These are phyloP conservation scores for Pichia exigua DNA, from an alignment of 805 yeast species.

Conservation along the genomic window DNA sequence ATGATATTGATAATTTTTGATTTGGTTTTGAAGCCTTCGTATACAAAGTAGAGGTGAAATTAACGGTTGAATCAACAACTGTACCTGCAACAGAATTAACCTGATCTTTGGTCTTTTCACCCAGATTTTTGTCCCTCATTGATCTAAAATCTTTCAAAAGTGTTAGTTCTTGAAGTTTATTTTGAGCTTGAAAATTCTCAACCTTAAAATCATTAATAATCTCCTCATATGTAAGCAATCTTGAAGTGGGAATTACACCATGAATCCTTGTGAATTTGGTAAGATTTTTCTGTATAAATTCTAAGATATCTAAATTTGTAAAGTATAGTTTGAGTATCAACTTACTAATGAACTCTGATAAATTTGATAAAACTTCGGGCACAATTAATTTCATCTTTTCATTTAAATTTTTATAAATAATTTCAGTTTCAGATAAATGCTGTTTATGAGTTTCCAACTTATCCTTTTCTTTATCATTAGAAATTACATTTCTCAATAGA, in stretches of 20 bases:
- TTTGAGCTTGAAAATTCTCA: slow-evolving; percentile 28
- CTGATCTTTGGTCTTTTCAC: slow-evolving; percentile 23
- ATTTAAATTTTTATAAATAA: slow-evolving; percentile 31
- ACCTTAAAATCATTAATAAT: slow-evolving; percentile 34
- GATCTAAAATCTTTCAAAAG: slow-evolving; percentile 31
- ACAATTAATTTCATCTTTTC: slow-evolving; percentile 33
- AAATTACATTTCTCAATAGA: slow-evolving; percentile 19
- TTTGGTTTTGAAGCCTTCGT: slow-evolving; percentile 28
- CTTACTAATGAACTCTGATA: slow-evolving; percentile 43
- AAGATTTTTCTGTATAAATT: slow-evolving; percentile 27
- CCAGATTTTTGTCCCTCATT: slow-evolving; percentile 30
- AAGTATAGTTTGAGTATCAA: slow-evolving; percentile 32
- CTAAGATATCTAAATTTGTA: slow-evolving; percentile 31
- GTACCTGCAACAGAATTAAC: slow-evolving; percentile 21
- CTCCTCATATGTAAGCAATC: slow-evolving; percentile 21
- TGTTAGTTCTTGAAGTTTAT: slow-evolving; percentile 33
- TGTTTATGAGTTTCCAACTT: slow-evolving; percentile 28
- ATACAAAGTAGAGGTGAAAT: slow-evolving; percentile 24
- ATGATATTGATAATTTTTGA: slow-evolving; percentile 17
- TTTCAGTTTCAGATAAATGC: slow-evolving; percentile 26
- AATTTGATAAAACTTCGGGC: slow-evolving; percentile 38
- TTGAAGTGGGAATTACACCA: slow-evolving; percentile 22
- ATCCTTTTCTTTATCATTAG: slow-evolving; percentile 31
- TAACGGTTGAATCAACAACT: slow-evolving; percentile 24
- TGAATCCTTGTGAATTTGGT: slow-evolving; percentile 23